phyloP scores from a whole-genome alignment of 2,329 filamentous ascomycete genomes.

The Aspergillus fijiensis region DNA sequence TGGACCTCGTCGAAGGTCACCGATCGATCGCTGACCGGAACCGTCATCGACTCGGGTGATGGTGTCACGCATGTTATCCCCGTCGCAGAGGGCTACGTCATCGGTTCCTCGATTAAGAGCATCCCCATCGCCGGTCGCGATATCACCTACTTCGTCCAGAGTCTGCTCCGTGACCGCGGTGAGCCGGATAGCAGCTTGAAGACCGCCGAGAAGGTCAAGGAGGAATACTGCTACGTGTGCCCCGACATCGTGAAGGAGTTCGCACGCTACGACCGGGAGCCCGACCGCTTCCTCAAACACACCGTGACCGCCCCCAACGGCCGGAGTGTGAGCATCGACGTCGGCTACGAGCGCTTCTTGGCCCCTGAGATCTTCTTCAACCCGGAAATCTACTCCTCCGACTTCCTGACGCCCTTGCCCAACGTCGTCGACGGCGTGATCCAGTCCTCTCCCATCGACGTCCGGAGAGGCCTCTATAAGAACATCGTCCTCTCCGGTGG shows the following conservation, averaged over 20 bases:
- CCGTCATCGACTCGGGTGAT: conserved; percentile 97
- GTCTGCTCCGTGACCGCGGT: conserved; percentile 88
- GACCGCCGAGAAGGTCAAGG: conserved; percentile 97
- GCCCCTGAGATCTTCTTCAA: conserved; percentile 99
- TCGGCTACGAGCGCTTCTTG: conserved; percentile 96
- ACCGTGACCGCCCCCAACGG: conserved; percentile 83
- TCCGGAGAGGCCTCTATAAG: conserved; percentile 96
- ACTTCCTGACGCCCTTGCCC: conserved; percentile 93
- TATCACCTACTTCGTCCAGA: conserved; percentile 98
- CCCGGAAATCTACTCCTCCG: conserved; percentile 97
- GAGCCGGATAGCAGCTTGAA: conserved; percentile 96
- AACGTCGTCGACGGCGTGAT: conserved; percentile 95
- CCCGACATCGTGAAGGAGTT: conserved; percentile 99
- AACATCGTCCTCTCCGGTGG: conserved; percentile 98
- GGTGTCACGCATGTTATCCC: conserved; percentile 99
- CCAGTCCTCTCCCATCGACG: conserved; percentile 95
- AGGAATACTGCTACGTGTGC: conserved; percentile 97
- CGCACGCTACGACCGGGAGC: conserved; percentile 87
- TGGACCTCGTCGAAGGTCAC: conserved; percentile 99
- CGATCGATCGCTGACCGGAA: conserved; percentile 92
- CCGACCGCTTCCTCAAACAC: conserved; percentile 87
- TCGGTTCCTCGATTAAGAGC: conserved; percentile 98
- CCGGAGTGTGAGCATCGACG: conserved; percentile 79
- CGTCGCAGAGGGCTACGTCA: conserved; percentile 97
- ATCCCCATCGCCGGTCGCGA: conserved; percentile 97